Evolutionary conservation across 208 protist species (phyloP).

Genomic region (Crithidia mellificae): DNA sequence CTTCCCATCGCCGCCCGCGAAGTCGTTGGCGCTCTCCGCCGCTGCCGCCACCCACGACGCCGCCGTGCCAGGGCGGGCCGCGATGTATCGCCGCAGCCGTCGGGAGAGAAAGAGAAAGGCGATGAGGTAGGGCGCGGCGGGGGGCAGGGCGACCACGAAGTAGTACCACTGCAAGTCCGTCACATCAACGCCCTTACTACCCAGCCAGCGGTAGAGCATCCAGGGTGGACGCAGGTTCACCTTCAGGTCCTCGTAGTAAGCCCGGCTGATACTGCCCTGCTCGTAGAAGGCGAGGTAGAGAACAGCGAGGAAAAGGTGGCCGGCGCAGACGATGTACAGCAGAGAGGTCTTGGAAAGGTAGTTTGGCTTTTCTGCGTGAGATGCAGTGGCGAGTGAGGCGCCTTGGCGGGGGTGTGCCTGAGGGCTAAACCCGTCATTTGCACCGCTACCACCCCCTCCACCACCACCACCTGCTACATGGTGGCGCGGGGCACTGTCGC

Average conservation of each 20-base stretch:
- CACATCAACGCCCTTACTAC: constrained; percentile 61
- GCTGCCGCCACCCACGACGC: not conserved
- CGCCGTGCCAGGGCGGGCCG: not conserved
- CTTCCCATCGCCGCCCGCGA: not conserved
- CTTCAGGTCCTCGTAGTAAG: constrained; percentile 37
- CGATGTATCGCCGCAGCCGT: constrained; percentile 16
- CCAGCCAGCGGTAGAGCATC: constrained; percentile 47
- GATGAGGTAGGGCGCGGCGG: constrained; percentile 38
- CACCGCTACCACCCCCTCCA: no score
- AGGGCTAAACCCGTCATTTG: no score
- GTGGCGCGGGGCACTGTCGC: not conserved
- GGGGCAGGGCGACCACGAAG: constrained; percentile 48
- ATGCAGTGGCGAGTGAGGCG: not conserved
- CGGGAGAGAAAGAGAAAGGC: constrained; percentile 46
- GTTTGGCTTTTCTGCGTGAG: constrained; percentile 11
- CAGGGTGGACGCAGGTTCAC: constrained; percentile 40
- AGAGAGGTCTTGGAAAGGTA: constrained; percentile 42
- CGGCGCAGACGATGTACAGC: constrained; percentile 39
- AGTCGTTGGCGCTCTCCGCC: not conserved
- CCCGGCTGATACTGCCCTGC: constrained; percentile 32
- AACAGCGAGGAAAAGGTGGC: constrained; percentile 24
- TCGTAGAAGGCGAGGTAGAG: constrained; percentile 39
- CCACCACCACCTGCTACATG: not conserved
- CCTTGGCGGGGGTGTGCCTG: not conserved
- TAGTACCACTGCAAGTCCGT: constrained; percentile 71